These are phyloP conservation scores for Immersiella caudata DNA, from an alignment of 495 filamentous ascomycete genomes.

Conservation along the genomic window DNA sequence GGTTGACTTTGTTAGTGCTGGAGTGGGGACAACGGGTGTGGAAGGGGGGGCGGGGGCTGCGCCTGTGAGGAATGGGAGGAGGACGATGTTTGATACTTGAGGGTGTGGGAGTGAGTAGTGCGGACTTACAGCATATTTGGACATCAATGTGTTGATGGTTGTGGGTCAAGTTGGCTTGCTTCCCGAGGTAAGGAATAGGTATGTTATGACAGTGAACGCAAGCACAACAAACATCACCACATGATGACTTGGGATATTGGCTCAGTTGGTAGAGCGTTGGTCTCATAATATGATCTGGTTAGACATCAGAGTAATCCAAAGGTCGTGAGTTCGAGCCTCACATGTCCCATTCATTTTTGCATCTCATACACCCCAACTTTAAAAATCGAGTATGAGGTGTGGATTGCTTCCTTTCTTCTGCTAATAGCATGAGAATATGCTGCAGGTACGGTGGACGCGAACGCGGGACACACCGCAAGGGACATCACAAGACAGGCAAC, in stretches of 20 bases:
- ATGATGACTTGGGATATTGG: not conserved
- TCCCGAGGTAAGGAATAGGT: not conserved
- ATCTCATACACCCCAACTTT: too few species aligned
- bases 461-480: too few species aligned
- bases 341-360: not conserved
- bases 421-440: too few species aligned
- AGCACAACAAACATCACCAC: not conserved
- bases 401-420: too few species aligned
- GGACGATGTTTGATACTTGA: conserved; percentile 53
- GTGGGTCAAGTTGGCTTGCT: not conserved
- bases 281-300: conserved; percentile 11
- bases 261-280: conserved; percentile 12
- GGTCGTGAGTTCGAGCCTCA: conserved; percentile 10
- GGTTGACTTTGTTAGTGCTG: conserved; percentile 77
- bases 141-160: not conserved
- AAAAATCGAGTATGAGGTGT: too few species aligned
- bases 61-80: conserved; percentile 46
- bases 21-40: conserved; percentile 27
- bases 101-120: not conserved
- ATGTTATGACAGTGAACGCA: not conserved
- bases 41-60: conserved; percentile 32
- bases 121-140: not conserved
- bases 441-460: too few species aligned
- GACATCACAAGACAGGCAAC: too few species aligned
- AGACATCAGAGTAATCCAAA: conserved; percentile 11